These are phyloP conservation scores for Candida schatavii DNA, from an alignment of 805 yeast species.

Conservation along the genomic window DNA sequence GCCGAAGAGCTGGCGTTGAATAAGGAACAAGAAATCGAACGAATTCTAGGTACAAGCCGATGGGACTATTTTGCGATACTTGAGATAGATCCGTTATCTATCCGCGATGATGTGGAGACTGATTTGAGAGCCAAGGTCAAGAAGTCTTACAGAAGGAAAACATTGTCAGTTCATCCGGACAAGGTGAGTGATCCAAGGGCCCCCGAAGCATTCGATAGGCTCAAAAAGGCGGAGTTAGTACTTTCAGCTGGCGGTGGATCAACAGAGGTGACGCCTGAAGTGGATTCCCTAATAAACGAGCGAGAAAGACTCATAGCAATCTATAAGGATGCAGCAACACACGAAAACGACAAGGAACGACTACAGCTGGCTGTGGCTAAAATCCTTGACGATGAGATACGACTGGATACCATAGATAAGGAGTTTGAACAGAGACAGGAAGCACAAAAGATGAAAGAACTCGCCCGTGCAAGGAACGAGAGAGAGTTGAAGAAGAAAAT, in stretches of 20 bases:
- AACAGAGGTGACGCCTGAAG: not conserved
- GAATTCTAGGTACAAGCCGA: slow-evolving; percentile 47
- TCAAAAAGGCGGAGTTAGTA: slow-evolving; percentile 51
- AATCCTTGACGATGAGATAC: slow-evolving; percentile 39
- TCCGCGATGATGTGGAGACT: slow-evolving; percentile 32
- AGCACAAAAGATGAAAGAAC: slow-evolving; percentile 19
- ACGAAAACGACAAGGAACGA: slow-evolving; percentile 4
- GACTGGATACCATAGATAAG: slow-evolving; percentile 26
- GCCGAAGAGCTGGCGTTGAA: slow-evolving; percentile 25
- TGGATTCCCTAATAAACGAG: slow-evolving; percentile 11
- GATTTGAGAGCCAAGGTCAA: slow-evolving; percentile 36
- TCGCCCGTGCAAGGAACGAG: slow-evolving; percentile 35
- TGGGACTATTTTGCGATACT: slow-evolving; percentile 56
- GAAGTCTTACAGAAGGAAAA: slow-evolving; percentile 52
- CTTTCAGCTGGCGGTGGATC: slow-evolving; percentile 16
- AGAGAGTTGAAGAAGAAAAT: slow-evolving; percentile 40
- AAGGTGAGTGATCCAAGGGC: slow-evolving; percentile 55
- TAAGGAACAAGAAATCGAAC: slow-evolving; percentile 52
- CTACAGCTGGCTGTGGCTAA: slow-evolving; percentile 41
- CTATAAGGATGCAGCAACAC: slow-evolving; percentile 20
- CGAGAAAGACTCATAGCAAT: slow-evolving; percentile 25
- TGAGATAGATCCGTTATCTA: slow-evolving; percentile 31
- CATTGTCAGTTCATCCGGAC: slow-evolving; percentile 69
- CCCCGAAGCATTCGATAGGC: slow-evolving; percentile 58
- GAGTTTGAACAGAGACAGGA: slow-evolving; percentile 27